phyloP scores from a whole-genome alignment of 441 rosid genomes.

The Gossypium schwendimanii region DNA sequence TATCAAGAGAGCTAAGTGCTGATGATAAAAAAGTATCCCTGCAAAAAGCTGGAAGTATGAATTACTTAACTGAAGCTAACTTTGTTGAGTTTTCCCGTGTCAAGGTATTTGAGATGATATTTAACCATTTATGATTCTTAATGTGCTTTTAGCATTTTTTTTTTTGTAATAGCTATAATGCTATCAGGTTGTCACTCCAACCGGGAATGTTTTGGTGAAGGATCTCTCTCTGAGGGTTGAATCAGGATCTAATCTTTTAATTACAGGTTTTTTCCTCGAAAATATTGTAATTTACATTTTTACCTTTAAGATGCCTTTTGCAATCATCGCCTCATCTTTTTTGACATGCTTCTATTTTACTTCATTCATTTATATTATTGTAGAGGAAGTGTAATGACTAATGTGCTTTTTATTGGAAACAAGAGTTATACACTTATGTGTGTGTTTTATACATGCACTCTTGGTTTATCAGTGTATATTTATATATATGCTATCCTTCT shows the following conservation, averaged over 20 bases:
- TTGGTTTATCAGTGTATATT: neutral
- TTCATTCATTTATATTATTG: too few species aligned
- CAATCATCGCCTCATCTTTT: neutral
- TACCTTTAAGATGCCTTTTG: neutral
- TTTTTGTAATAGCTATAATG: conserved; percentile 21
- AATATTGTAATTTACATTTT: conserved; percentile 4
- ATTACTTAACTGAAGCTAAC: conserved; percentile 81
- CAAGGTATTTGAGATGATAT: conserved; percentile 54
- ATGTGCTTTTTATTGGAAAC: too few species aligned
- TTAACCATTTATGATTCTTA: neutral
- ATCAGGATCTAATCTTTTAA: conserved; percentile 91
- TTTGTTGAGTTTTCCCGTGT: conserved; percentile 86
- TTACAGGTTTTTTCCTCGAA: conserved; percentile 60
- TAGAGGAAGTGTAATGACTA: too few species aligned
- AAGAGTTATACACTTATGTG: too few species aligned
- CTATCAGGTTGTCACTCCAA: conserved; percentile 95
- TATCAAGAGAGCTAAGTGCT: conserved; percentile 77
- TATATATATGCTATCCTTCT: neutral
- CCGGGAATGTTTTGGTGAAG: conserved; percentile 87
- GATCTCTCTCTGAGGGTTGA: conserved; percentile 85
- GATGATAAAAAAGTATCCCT: conserved; percentile 49
- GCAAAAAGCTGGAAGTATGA: conserved; percentile 60
- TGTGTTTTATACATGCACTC: neutral
- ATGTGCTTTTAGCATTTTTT: neutral
- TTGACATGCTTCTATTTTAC: too few species aligned